A percentile compares a stretch with the other conserved stretches of the same genome.
Evolutionary conservation across 768 basidiomycete genomes (phyloP).

Genomic region (Podaxis sp.): DNA sequence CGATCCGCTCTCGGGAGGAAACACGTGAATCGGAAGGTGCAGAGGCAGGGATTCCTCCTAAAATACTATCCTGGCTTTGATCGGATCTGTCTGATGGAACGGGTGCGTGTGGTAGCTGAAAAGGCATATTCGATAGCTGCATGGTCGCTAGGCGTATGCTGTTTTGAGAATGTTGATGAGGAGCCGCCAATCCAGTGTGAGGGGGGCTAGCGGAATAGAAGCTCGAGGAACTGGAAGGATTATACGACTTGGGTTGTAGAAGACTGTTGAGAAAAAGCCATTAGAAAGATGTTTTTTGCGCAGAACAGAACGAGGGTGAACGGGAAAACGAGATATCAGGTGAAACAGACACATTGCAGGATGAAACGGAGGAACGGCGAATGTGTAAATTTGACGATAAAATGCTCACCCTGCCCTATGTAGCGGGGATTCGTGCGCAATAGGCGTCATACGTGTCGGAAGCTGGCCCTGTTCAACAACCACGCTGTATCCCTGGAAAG

Average conservation of each 20-base stretch:
- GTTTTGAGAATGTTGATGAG: conserved; percentile 53
- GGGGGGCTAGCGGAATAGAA: conserved; percentile 11
- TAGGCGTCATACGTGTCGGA: conserved; percentile 18
- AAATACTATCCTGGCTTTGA: background rate
- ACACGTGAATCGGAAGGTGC: conserved; percentile 14
- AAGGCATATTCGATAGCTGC: conserved; percentile 57
- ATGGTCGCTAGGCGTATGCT: conserved; percentile 68
- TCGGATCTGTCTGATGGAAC: background rate
- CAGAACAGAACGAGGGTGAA: conserved; percentile 9
- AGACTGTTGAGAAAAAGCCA: conserved; percentile 36
- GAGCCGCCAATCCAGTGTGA: conserved; percentile 9
- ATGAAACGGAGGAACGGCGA: conserved; percentile 14
- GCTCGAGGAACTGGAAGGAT: conserved; percentile 29
- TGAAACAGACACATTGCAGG: conserved; percentile 18
- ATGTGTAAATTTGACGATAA: conserved; percentile 4
- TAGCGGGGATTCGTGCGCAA: conserved; percentile 39
- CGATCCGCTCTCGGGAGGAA: conserved; percentile 3
- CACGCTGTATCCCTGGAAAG: too few species aligned
- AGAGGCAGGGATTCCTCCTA: background rate
- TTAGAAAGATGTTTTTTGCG: conserved; percentile 12
- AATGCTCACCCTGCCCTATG: conserved; percentile 53
- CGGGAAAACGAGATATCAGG: conserved; percentile 16
- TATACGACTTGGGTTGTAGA: conserved; percentile 55
- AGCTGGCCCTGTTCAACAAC: background rate
- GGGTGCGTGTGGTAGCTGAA: conserved; percentile 25